These are phyloP conservation scores for Dichotomopilus funicola DNA, from an alignment of 2,329 filamentous ascomycete species.

Conservation along the genomic window DNA sequence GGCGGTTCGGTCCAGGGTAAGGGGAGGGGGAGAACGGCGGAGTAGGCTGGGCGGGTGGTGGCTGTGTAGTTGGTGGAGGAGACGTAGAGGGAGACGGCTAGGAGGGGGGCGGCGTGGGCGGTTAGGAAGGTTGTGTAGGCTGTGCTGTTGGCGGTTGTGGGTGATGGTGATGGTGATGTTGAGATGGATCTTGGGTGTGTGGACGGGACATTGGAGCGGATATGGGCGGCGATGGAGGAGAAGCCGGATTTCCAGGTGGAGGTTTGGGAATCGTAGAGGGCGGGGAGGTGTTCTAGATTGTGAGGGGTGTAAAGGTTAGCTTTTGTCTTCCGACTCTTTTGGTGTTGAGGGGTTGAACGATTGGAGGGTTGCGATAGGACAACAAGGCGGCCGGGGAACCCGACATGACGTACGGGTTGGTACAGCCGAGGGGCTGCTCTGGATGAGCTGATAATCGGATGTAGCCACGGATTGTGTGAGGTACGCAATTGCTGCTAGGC, in stretches of 20 bases:
- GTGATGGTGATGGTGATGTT: too few relatives aligned
- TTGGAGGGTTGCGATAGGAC: constrained; percentile 23
- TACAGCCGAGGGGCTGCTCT: constrained; percentile 63
- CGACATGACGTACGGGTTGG: constrained; percentile 51
- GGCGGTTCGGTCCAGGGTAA: constrained; percentile 82
- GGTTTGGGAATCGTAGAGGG: constrained; percentile 44
- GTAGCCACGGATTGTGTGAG: constrained; percentile 56
- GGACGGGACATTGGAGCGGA: constrained; percentile 30
- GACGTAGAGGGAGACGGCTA: constrained; percentile 85
- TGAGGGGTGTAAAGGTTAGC: neutral
- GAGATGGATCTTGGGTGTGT: constrained; percentile 14
- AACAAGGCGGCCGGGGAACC: neutral
- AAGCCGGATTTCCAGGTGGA: constrained; percentile 55
- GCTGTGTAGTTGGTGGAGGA: constrained; percentile 81
- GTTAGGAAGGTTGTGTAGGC: constrained; percentile 64
- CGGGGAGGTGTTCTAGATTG: constrained; percentile 46
- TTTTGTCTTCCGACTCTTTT: neutral
- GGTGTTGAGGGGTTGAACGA: constrained; percentile 21
- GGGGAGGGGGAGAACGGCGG: constrained; percentile 73
- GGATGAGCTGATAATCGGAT: constrained; percentile 61
- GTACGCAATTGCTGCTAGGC: constrained; percentile 75
- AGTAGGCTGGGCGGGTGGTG: constrained; percentile 74
- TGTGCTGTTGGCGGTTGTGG: constrained; percentile 41
- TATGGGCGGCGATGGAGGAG: constrained; percentile 51
- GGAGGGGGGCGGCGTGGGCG: constrained; percentile 65